These are phyloP conservation scores for Coffea eugenioides DNA, from an alignment of 257 asterid species.

Conservation along the genomic window DNA sequence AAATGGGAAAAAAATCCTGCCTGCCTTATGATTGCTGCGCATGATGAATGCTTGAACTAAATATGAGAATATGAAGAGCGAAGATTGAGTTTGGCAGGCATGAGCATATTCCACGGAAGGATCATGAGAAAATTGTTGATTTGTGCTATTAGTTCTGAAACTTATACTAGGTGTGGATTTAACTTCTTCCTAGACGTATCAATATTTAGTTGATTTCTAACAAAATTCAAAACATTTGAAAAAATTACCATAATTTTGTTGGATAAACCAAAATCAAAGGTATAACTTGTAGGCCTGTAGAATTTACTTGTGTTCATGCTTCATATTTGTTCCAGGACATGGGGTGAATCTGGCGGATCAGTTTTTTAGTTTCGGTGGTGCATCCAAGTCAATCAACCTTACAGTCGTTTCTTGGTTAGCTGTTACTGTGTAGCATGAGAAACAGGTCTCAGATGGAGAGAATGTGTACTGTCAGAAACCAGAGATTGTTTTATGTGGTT, in stretches of 20 bases:
- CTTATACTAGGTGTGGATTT: no score
- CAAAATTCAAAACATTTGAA: no score
- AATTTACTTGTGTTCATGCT: background rate
- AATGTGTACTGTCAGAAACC: conserved; percentile 16
- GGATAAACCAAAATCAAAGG: background rate
- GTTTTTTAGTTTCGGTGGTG: background rate
- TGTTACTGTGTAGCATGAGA: conserved; percentile 28
- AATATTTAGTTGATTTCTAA: no score
- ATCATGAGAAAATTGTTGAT: no score
- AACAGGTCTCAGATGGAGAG: conserved; percentile 26
- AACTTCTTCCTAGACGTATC: no score
- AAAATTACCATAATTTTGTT: background rate
- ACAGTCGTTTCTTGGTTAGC: background rate
- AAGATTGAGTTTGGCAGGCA: no score
- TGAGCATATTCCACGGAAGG: no score
- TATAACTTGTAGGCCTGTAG: background rate
- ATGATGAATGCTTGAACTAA: no score
- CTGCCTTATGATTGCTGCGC: no score
- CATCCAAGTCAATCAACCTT: background rate
- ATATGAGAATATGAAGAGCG: no score
- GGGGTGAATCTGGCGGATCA: background rate
- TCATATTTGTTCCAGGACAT: conserved; percentile 5
- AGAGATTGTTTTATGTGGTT: conserved; percentile 23
- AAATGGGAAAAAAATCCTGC: no score
- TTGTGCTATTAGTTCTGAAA: no score